Evolutionary conservation across 2,329 filamentous ascomycete genomes (phyloP).

Genomic region (Colletotrichum musicola): DNA sequence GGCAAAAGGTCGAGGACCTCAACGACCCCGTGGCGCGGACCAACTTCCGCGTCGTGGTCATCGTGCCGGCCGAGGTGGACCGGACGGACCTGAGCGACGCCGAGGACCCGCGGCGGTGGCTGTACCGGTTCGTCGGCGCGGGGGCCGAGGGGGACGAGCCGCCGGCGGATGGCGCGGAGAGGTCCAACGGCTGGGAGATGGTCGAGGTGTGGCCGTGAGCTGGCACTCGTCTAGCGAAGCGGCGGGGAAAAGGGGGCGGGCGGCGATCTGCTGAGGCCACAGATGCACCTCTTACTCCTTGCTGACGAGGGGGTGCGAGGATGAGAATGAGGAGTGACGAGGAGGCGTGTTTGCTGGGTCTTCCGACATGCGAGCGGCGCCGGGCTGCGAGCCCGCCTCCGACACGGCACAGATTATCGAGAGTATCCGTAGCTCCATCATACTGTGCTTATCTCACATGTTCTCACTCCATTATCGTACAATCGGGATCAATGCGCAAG

Average conservation of each 20-base stretch:
- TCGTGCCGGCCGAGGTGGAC: constrained; percentile 84
- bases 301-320: not conserved
- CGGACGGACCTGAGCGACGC: constrained; percentile 78
- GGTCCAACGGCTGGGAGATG: constrained; percentile 67
- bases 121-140: constrained; percentile 70
- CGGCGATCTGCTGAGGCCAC: not conserved
- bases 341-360: constrained; percentile 1
- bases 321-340: not conserved
- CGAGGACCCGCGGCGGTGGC: constrained; percentile 71
- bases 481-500: constrained; percentile 1
- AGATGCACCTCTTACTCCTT: not conserved
- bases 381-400: not conserved
- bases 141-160: constrained; percentile 47
- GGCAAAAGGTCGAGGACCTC: constrained; percentile 77
- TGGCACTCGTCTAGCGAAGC: no score
- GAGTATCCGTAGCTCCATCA: constrained; percentile 6
- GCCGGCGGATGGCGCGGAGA: constrained; percentile 52
- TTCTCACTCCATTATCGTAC: constrained; percentile 27
- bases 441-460: constrained; percentile 18
- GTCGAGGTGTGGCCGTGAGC: constrained; percentile 77
- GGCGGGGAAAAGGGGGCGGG: not conserved
- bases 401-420: not conserved
- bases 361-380: not conserved
- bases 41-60: constrained; percentile 87
- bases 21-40: constrained; percentile 77